phyloP scores from a whole-genome alignment of 805 yeast species.

The Yamadazyma sp. region DNA sequence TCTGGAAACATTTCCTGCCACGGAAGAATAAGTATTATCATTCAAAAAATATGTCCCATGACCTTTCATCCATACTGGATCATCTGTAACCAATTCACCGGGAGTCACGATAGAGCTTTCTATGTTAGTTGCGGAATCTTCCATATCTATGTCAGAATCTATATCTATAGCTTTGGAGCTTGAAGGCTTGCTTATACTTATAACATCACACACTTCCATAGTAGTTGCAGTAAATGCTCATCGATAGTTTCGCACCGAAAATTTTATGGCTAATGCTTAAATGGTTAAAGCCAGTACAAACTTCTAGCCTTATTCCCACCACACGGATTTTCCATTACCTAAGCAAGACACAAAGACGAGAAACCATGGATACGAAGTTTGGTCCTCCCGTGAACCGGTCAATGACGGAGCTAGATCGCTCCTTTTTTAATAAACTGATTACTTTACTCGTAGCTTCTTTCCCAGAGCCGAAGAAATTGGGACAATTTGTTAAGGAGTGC shows the following conservation, averaged over 20 bases:
- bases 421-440: constrained; percentile 57
- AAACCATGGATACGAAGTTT: constrained; percentile 29
- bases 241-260: constrained; percentile 9
- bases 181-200: constrained; percentile 37
- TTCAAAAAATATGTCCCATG: constrained; percentile 89
- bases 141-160: constrained; percentile 42
- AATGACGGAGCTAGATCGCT: constrained; percentile 65
- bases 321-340: constrained; percentile 14
- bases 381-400: constrained; percentile 69
- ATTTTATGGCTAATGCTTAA: constrained; percentile 9
- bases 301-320: not conserved
- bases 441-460: constrained; percentile 67
- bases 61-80: constrained; percentile 97
- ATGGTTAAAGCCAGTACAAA: constrained; percentile 9
- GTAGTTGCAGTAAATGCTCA: constrained; percentile 4
- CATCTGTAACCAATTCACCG: constrained; percentile 94
- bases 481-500: constrained; percentile 58
- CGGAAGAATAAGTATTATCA: constrained; percentile 80
- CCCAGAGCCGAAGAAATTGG: constrained; percentile 62
- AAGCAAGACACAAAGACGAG: constrained; percentile 28
- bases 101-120: constrained; percentile 69
- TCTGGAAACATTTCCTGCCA: constrained; percentile 84
- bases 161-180: constrained; percentile 9
- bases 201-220: constrained; percentile 30
- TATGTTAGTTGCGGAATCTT: constrained; percentile 32